Base-by-base conservation (phyloP, 495 filamentous ascomycete genomes). In the Letharia columbiana region DNA sequence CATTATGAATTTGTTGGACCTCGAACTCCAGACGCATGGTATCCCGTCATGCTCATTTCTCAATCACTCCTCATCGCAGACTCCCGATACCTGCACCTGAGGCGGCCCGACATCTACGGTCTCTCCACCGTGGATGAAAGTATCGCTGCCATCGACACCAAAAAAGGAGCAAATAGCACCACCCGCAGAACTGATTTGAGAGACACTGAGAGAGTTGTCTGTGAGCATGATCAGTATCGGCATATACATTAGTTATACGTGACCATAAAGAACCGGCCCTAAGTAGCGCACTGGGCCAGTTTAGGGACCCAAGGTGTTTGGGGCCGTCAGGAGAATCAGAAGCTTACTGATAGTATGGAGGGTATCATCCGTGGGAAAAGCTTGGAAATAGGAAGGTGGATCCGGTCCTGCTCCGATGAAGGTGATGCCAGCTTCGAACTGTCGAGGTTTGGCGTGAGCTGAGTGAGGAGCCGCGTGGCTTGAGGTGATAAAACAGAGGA, bases 51-150 rank as follows among this genome's bases (percentile, higher is more conserved):
- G 9, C 37, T 8, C 4, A 39, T 8, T 1, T 42, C 5, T 64
- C 47, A 64, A 1, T 1, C 31, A 5, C 1, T 11, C 23, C 23
- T 28, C 23, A 13, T 47, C 37, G 68, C 77, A 79, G 62, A 71
- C 66, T 23, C 73, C 77, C 12, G 67, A 73, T 11, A 73, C 49
- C 62, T 78, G 76, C 4, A 71, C 69, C 72, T 79, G 77, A 15
- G 77, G 77, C 58, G 75, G 74, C 11, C 73, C 75, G 35, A 77
- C 75, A 69, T 71, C 69, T 3, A 71, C 69, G 33, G 52, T 71
- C 1, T 68, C 39, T 0, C 35, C 67, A 4, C 71, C 72, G 37
- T 68, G 61, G 23, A 75, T 50, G 18, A 62, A 54, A 0, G 73
- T 76, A 4, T 66, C 28, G 56, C 73, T 73, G 10, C 71, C 66